These are phyloP conservation scores for Aspergillus floridensis DNA, from an alignment of 2,329 filamentous ascomycete genomes.

Conservation along the genomic window DNA sequence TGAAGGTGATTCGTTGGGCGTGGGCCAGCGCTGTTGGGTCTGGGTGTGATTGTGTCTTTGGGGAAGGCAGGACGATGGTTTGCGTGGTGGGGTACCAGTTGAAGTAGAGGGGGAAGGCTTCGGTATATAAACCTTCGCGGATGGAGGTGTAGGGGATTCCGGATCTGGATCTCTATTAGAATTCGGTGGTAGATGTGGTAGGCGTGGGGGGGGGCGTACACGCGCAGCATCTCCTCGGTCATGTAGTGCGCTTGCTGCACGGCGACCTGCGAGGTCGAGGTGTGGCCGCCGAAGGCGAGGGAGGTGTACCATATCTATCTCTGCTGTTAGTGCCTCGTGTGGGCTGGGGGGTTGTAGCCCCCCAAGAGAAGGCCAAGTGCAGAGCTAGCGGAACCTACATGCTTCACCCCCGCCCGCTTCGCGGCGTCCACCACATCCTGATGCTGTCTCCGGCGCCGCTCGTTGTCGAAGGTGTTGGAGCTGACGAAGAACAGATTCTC, in stretches of 20 bases:
- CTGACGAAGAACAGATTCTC: constrained; percentile 59
- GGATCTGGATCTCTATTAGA: too few relatives aligned
- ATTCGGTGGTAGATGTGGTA: too few relatives aligned
- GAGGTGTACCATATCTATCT: constrained; percentile 55
- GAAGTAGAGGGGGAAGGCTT: constrained; percentile 60
- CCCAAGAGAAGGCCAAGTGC: too few relatives aligned
- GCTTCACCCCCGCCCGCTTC: constrained; percentile 49
- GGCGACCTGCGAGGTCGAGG: constrained; percentile 42
- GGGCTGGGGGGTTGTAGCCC: not conserved
- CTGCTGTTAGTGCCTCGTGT: not conserved
- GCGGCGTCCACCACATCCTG: constrained; percentile 55
- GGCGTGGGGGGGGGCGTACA: constrained; percentile 25
- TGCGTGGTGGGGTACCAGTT: constrained; percentile 40
- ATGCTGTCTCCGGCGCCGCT: constrained; percentile 49
- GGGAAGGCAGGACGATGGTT: constrained; percentile 30
- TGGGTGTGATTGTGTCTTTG: too few relatives aligned
- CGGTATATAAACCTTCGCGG: constrained; percentile 59
- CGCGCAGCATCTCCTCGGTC: constrained; percentile 53
- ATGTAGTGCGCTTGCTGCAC: constrained; percentile 61
- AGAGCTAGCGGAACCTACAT: constrained; percentile 24
- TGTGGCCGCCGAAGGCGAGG: constrained; percentile 54
- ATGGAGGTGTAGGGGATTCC: constrained; percentile 53
- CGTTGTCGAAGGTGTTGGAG: constrained; percentile 50
- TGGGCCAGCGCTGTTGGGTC: constrained; percentile 14
- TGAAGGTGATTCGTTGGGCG: constrained; percentile 53